Conservation (phyloP, 2,329 filamentous ascomycete genomes). For the Trichoderma simmonsii region DNA sequence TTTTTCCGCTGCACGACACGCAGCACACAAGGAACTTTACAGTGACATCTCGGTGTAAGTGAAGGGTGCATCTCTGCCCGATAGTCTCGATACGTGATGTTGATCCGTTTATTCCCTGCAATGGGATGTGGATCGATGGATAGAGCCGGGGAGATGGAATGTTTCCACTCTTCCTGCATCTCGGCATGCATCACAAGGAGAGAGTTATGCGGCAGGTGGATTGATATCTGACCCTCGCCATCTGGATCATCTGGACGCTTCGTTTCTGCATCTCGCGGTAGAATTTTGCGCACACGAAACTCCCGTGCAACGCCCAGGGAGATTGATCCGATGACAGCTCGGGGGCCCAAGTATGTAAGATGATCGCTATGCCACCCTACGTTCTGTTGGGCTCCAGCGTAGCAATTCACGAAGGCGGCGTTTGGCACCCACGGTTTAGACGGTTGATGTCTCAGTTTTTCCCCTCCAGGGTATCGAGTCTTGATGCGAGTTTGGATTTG, state of each 20-base stretch:
- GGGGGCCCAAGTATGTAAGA: slow-evolving; percentile 86
- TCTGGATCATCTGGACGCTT: slow-evolving; percentile 50
- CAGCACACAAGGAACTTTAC: slow-evolving; percentile 64
- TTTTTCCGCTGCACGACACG: slow-evolving; percentile 76
- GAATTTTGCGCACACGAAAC: slow-evolving; percentile 78
- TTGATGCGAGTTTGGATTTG: slow-evolving; percentile 72
- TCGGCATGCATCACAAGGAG: slow-evolving; percentile 94
- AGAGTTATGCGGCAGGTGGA: slow-evolving; percentile 92
- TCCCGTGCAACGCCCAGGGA: slow-evolving; percentile 90
- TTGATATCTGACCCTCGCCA: slow-evolving; percentile 79
- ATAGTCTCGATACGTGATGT: slow-evolving; percentile 91
- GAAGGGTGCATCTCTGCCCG: slow-evolving; percentile 71
- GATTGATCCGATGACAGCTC: slow-evolving; percentile 82
- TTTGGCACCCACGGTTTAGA: slow-evolving; percentile 76
- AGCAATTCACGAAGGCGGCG: slow-evolving; percentile 92
- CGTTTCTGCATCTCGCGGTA: slow-evolving; percentile 55
- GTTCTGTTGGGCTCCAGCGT: slow-evolving; percentile 73
- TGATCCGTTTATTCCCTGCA: slow-evolving; percentile 77
- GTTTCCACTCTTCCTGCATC: slow-evolving; percentile 98
- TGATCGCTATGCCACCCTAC: slow-evolving; percentile 94
- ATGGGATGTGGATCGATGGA: slow-evolving; percentile 83
- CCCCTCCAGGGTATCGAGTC: slow-evolving; percentile 62
- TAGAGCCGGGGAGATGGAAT: slow-evolving; percentile 71
- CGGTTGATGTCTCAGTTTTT: slow-evolving; percentile 76
- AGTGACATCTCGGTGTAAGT: slow-evolving; percentile 74